Conservation (phyloP, 1,284 basidiomycete genomes). For the Abortiporus biennis region DNA sequence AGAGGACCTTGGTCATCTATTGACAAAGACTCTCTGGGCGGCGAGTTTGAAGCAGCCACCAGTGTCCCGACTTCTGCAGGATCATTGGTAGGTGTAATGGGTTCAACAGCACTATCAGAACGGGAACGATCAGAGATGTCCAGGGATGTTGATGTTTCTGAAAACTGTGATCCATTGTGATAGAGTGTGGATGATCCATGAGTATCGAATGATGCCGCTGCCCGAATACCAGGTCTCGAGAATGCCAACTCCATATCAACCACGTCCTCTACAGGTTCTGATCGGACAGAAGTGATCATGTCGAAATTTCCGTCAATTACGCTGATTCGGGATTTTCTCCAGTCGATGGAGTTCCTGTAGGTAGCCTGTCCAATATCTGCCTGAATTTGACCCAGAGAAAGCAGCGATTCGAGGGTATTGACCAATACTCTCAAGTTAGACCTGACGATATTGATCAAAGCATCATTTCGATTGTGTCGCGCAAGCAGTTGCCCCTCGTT, state of each 20-base stretch:
- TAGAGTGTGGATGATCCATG: slow-evolving; percentile 17
- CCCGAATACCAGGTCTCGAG: slow-evolving; percentile 21
- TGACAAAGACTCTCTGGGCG: slow-evolving; percentile 11
- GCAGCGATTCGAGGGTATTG: slow-evolving; percentile 53
- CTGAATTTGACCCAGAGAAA: slow-evolving; percentile 63
- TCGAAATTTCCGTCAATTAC: slow-evolving; percentile 28
- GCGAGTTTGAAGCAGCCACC: slow-evolving; percentile 10
- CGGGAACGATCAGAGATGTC: slow-evolving; percentile 21
- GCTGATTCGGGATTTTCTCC: slow-evolving; percentile 65
- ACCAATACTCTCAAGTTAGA: slow-evolving; percentile 49
- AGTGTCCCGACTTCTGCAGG: slow-evolving; percentile 16
- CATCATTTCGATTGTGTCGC: slow-evolving; percentile 29
- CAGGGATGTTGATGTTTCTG: slow-evolving; percentile 20
- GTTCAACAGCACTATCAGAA: slow-evolving; percentile 19
- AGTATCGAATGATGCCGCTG: slow-evolving; percentile 15
- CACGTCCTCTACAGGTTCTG: slow-evolving; percentile 35
- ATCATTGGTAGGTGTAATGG: slow-evolving; percentile 22
- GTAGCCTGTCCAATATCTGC: slow-evolving; percentile 59
- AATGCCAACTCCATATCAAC: slow-evolving; percentile 60
- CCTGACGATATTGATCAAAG: slow-evolving; percentile 39
- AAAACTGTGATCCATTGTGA: slow-evolving; percentile 20
- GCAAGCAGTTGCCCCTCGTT: slow-evolving; percentile 27
- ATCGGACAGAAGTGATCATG: background rate
- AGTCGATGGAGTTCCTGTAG: slow-evolving; percentile 66
- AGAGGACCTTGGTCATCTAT: slow-evolving; percentile 23